Base-by-base conservation (phyloP, 208 protist species). In the Naegleria fowleri region DNA sequence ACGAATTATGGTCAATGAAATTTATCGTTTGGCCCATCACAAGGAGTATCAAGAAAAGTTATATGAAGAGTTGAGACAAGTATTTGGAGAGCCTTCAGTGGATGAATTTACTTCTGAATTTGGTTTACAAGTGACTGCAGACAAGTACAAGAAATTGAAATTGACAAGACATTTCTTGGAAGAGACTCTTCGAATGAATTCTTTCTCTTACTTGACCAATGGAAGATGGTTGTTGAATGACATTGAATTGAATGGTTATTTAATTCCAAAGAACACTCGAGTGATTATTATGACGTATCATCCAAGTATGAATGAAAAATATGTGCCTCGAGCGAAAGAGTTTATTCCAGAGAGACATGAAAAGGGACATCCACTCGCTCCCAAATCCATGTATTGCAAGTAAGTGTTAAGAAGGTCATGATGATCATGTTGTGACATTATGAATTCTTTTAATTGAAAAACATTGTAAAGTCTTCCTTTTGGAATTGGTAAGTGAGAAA, bases 311-410 rank as follows among this genome's bases (percentile, higher is more conserved):
- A 79, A 36, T 0, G 67, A 79, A 15, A 25, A 79, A 36, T 79
- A 36, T 79, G 67, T 79, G 2, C 16, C 16, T 36, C 13, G n/a
- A 15, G 29, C 67, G 2, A 36, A 36, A 33, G 67, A 79, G 9
- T 79, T 79, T 9, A 79, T 79, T 79, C 25, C 67, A 79, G 67
- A 79, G 29, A 79, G 67, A 79, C 67, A 79, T 79, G 67, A 79
- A 36, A 79, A 79, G 67, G 25, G 25, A 5, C 19, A n/a, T 79
- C 67, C 67, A 36, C 9, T 79, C 0, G 67, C 55, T 67, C 55
- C 55, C 4, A 67, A 67, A 29, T 67, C 55, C 11, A 67, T 67
- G 55, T 67, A 48, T 7, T 22, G 58, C 25, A 16, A 16, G 25
- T 75, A 75, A 75, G 13, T 75, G 25, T n/a, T n/a, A n/a, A n/a